Percentiles rank a stretch among this genome's conserved stretches.
Conservation (phyloP, 306 rosid genomes). For the Calophaca sinica region DNA sequence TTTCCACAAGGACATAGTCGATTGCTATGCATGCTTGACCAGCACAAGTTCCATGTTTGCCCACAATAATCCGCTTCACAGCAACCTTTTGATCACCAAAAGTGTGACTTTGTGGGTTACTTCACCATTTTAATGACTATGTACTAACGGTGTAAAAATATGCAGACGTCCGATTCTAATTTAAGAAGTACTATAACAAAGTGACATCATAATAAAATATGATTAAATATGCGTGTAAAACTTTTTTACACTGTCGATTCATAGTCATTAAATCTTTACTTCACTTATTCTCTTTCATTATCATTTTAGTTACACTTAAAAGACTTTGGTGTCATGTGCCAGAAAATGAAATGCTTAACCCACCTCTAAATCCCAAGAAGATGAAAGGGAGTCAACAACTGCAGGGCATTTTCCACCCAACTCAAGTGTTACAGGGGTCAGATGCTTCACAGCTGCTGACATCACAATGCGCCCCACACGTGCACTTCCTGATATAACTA, state of each 20-base stretch:
- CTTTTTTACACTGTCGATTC: no score
- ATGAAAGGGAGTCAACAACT: constrained; percentile 69
- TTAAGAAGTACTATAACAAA: no score
- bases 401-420: constrained; percentile 90
- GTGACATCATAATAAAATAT: no score
- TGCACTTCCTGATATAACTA: constrained; percentile 60
- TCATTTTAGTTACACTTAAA: not conserved
- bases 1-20: constrained; percentile 70
- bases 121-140: no score
- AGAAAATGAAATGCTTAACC: not conserved
- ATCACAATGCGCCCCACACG: constrained; percentile 66
- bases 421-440: constrained; percentile 81
- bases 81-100: constrained; percentile 51
- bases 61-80: constrained; percentile 62
- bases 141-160: no score
- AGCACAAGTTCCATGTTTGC: constrained; percentile 73
- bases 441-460: constrained; percentile 69
- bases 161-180: no score
- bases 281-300: no score
- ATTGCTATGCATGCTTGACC: constrained; percentile 87
- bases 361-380: constrained; percentile 62
- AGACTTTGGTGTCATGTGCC: not conserved
- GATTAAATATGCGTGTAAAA: no score
- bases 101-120: not conserved
- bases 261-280: no score